A percentile compares a stretch with the other conserved stretches of the same genome.
These are phyloP conservation scores for Hanseniaspora guilliermondii DNA, from an alignment of 805 yeast genomes.

Conservation along the genomic window DNA sequence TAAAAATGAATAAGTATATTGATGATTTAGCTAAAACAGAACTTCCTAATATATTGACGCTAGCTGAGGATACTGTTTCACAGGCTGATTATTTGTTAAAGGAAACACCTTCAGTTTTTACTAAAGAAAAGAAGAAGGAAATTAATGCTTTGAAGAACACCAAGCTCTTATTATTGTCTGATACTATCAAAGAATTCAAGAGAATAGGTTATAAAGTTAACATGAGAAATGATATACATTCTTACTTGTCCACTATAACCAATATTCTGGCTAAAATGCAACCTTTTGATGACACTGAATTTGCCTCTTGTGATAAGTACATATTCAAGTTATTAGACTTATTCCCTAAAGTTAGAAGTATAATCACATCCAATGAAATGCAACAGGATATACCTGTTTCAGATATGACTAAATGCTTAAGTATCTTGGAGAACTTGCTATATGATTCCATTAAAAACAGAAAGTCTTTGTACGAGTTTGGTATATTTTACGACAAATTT, in stretches of 20 bases:
- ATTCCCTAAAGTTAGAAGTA: conserved; percentile 64
- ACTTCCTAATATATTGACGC: conserved; percentile 40
- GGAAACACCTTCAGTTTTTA: conserved; percentile 64
- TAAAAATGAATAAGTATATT: conserved; percentile 43
- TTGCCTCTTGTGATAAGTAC: conserved; percentile 39
- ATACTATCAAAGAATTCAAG: conserved; percentile 59
- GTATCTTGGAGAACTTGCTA: conserved; percentile 60
- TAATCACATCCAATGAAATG: conserved; percentile 41
- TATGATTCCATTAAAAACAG: conserved; percentile 44
- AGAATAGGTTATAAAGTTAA: conserved; percentile 63
- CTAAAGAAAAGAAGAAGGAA: conserved; percentile 61
- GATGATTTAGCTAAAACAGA: conserved; percentile 25
- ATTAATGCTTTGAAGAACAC: conserved; percentile 66
- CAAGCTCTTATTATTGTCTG: conserved; percentile 66
- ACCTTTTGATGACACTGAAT: conserved; percentile 31
- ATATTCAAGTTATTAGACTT: conserved; percentile 66
- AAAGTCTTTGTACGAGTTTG: conserved; percentile 31
- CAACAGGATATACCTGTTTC: conserved; percentile 52
- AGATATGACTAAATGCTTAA: conserved; percentile 65
- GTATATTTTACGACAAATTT: conserved; percentile 18
- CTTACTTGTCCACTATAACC: conserved; percentile 49
- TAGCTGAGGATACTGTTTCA: conserved; percentile 41
- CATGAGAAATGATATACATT: conserved; percentile 53
- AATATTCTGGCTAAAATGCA: conserved; percentile 44
- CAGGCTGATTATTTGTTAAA: conserved; percentile 52